These are phyloP conservation scores for Polyporus arcularius DNA, from an alignment of 768 basidiomycete species.

Conservation along the genomic window DNA sequence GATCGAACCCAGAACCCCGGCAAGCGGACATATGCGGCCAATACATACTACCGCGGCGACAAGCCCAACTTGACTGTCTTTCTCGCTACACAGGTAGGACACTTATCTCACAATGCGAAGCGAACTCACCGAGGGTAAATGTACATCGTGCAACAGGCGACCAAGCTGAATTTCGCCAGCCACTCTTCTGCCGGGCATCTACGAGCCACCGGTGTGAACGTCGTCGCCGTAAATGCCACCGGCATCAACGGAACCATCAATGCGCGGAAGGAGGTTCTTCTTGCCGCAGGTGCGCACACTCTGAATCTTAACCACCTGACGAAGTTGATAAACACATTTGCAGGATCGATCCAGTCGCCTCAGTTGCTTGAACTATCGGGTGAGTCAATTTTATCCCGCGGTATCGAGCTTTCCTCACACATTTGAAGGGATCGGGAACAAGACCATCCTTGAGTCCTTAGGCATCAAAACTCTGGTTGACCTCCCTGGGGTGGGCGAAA, in stretches of 20 bases:
- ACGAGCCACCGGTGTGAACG: neutral
- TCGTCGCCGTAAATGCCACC: neutral
- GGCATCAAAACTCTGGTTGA: conserved; percentile 10
- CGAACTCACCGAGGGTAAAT: neutral
- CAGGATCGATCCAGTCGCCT: conserved; percentile 3
- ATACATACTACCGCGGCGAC: conserved; percentile 3
- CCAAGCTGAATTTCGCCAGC: neutral
- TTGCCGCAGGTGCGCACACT: neutral
- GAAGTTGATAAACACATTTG: neutral
- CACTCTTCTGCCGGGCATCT: neutral
- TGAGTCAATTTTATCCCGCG: neutral
- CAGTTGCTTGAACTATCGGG: conserved; percentile 12
- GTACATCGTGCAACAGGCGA: neutral
- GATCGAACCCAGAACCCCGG: conserved; percentile 1
- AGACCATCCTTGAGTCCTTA: neutral
- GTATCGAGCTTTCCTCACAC: neutral
- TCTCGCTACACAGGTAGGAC: neutral
- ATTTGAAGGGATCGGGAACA: conserved; percentile 2
- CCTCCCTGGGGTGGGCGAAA: conserved; percentile 11
- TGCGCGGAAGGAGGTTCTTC: conserved; percentile 3
- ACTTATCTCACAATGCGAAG: too few species aligned
- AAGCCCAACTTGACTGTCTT: conserved; percentile 2
- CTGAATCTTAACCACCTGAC: neutral
- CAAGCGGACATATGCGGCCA: conserved; percentile 2
- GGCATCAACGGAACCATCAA: neutral